Base-by-base conservation (phyloP, 768 basidiomycete species). In the Amanita fuliginea region DNA sequence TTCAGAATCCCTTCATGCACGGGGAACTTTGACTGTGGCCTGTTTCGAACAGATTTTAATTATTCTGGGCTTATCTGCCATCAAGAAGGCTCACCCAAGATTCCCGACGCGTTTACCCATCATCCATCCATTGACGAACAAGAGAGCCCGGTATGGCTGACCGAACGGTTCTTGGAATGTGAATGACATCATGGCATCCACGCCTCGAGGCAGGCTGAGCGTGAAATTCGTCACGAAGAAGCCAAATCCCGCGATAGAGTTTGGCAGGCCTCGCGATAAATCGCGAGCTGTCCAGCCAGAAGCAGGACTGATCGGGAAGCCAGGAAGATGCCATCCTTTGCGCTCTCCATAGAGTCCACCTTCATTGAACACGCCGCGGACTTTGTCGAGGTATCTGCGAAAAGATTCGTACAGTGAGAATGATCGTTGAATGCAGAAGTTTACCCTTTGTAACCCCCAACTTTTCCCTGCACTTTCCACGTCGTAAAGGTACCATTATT, bases 71-170 rank as follows among this genome's bases (percentile, higher is more conserved):
- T 22, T 22, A 34, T 14, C 21, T 14, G 5, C 14, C 35, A 13
- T 21, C 18, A 11, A 13, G 6, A 9, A 43, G 11, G 60, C 73
- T 51, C 53, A 78, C 85, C 83, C 83, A 1, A 85, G 72, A 57
- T 85, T 82, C 11, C 66, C 79, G n/a, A 83, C 72, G 16, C 80
- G 62, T 65, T 89, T 90, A 7, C 88, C 89, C 77, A 86, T 86
- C 77, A 84, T 83, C 89, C 89, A 92, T 10, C 88, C 89, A 56
- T 92, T 90, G 16, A 91, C 82, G 51, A 86, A 90, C 36, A 91
- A 55, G 39, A 78, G 69, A 3, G 81, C 80, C 13, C 87, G 75
- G 57, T 88, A 90, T 19, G 84, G 73, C 56, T 84, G 80, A 3
- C 72, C 72, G 5, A 69, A 58, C 1, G 72, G 62, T 42, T 80